A percentile compares a stretch with the other conserved stretches of the same genome.
phyloP scores from a whole-genome alignment of 169 alveolate species.

The Perkinsus olseni region DNA sequence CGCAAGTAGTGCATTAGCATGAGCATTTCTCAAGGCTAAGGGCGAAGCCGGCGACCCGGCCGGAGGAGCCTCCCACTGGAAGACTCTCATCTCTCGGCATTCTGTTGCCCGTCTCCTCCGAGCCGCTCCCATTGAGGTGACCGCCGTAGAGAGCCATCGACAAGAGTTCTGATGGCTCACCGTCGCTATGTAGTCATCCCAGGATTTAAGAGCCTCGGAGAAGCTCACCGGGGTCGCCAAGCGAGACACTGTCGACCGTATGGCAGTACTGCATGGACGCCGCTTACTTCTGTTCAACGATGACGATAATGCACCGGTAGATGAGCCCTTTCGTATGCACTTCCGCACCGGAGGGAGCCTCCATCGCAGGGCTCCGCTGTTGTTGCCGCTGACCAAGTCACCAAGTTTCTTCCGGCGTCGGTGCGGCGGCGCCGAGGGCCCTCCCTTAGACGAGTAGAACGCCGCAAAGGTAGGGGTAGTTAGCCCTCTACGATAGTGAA shows the following conservation, averaged over 20 bases:
- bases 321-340: background rate
- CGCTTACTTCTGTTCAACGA: background rate
- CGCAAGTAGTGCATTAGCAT: background rate
- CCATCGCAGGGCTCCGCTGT: background rate
- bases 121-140: background rate
- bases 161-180: background rate
- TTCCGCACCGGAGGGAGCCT: background rate
- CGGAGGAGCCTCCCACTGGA: background rate
- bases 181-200: background rate
- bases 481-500: background rate
- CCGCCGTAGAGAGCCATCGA: background rate
- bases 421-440: background rate
- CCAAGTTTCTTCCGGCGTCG: too few species aligned
- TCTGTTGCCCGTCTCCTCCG: background rate
- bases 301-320: background rate
- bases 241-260: background rate
- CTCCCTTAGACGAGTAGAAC: background rate
- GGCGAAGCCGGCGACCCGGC: background rate
- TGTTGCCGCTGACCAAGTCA: background rate
- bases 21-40: background rate
- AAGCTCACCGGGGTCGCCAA: background rate
- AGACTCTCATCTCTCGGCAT: background rate
- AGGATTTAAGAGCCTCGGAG: background rate
- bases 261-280: background rate
- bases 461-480: background rate